Conservation (phyloP, 768 basidiomycete genomes). For the Macrolepiota albuminosa region DNA sequence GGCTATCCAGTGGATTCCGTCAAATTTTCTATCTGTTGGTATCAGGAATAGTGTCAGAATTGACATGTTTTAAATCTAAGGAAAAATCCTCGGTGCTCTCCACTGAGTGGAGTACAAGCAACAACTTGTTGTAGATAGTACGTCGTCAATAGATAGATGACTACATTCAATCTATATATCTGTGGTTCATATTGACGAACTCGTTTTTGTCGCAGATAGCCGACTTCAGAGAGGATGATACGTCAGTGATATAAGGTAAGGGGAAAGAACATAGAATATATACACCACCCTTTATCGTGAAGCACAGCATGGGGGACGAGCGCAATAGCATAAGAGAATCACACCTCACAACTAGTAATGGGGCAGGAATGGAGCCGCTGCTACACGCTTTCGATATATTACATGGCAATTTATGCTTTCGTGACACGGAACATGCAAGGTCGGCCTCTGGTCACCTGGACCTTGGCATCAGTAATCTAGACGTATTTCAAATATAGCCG, state of each 20-base stretch:
- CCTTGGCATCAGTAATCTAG: neutral
- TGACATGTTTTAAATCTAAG: too few species aligned
- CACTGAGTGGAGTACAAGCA: too few species aligned
- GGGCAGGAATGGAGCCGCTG: neutral
- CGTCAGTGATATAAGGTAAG: neutral
- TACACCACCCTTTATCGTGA: neutral
- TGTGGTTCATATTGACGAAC: neutral
- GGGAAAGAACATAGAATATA: neutral
- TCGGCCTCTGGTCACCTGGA: neutral
- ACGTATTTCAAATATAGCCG: neutral
- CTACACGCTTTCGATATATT: neutral
- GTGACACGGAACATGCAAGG: neutral
- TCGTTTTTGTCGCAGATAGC: neutral
- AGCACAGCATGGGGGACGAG: neutral
- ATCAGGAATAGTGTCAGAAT: too few species aligned
- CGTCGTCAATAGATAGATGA: too few species aligned
- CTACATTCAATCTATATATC: too few species aligned
- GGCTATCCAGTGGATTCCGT: too few species aligned
- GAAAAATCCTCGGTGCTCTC: too few species aligned
- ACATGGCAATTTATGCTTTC: neutral
- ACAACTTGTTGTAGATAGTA: too few species aligned
- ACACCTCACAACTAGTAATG: neutral
- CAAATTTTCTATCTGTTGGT: too few species aligned
- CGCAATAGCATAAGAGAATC: too few species aligned
- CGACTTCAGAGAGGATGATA: too few species aligned